These are phyloP conservation scores for Singerocomus inundabilis DNA, from an alignment of 1,284 basidiomycete genomes.

Conservation along the genomic window DNA sequence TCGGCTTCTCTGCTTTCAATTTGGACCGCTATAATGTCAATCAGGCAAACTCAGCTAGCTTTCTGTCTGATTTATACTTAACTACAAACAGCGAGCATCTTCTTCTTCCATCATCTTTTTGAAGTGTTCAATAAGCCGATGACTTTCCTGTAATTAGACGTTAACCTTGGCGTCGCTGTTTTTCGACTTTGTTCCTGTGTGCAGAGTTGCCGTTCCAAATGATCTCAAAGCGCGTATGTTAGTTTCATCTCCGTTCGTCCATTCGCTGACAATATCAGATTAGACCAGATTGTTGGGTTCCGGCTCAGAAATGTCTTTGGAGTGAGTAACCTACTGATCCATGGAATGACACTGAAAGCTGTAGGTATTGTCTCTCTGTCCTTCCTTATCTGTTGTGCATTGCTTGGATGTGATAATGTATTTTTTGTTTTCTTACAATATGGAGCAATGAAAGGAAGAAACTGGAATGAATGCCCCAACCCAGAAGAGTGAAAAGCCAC, in stretches of 20 bases:
- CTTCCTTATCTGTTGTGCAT: conserved; percentile 52
- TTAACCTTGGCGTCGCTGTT: conserved; percentile 63
- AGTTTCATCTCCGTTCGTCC: neutral
- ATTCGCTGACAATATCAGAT: conserved; percentile 31
- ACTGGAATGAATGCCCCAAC: no score
- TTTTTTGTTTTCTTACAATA: neutral
- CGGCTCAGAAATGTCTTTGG: no score
- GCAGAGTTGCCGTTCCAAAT: conserved; percentile 73
- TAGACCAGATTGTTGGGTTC: conserved; percentile 72
- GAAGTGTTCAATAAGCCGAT: neutral
- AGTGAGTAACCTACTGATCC: conserved; percentile 25
- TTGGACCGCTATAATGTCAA: conserved; percentile 50
- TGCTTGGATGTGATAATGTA: conserved; percentile 28
- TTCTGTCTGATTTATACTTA: conserved; percentile 61
- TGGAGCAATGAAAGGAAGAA: no score
- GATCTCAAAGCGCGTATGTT: conserved; percentile 59
- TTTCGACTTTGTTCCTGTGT: conserved; percentile 57
- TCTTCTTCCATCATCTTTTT: neutral
- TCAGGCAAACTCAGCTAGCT: conserved; percentile 66
- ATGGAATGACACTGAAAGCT: neutral
- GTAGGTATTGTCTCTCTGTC: conserved; percentile 40
- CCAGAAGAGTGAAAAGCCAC: no score
- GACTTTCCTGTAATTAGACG: conserved; percentile 39
- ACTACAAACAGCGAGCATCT: conserved; percentile 48
- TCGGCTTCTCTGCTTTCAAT: conserved; percentile 46